Evolutionary conservation across 345 rosid genomes (phyloP), one percentile per base, ranked within the genome.

Genomic region (Gossypium raimondii): DNA sequence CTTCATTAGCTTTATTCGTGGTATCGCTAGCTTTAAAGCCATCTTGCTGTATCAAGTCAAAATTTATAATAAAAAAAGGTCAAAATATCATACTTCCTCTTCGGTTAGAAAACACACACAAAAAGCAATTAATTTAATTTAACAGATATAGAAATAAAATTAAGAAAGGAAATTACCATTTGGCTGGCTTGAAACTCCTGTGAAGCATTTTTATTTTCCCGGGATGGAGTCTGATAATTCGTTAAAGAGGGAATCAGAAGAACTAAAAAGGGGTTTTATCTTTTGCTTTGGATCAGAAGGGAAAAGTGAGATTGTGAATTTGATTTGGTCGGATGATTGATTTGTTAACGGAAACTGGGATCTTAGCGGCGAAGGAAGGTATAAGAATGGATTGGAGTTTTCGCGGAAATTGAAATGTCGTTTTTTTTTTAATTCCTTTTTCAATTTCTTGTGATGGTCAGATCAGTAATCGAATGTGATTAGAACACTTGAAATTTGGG

Each of bases 171-270:
- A 51, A 74, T 41, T 75, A 93, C 97, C 98, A 94, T 86, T 94
- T 92, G 0, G 94, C 94, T 50, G 97, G 89, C 88, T 94, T 94
- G 81, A 92, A 94, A 85, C 97, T 87, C 84, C 81, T 85, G 78
- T 89, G 97, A 57, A 92, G 90, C 84, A 86, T 86, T 22, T 59
- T 77, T 79, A 34, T 76, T 62, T 79, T 47, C 11, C 9, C 9
- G 11, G 11, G 10, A n/a, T 22, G 52, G 9, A 48, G 55, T 34
- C 62, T 4, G 20, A 43, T 18, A 10, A 53, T 9, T 44, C 11
- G 47, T 27, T 25, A 4, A 18, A 3, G 16, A 9, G 16, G 25
- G 27, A 7, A 25, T 9, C 13, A 10, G 34, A 16, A 16, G 11
- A 24, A 74, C 6, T 17, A 45, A 27, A 44, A 27, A 27, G 2